Evolutionary conservation across 2,329 filamentous ascomycete species (phyloP).

Genomic region (Cladobotryum mycophilum): DNA sequence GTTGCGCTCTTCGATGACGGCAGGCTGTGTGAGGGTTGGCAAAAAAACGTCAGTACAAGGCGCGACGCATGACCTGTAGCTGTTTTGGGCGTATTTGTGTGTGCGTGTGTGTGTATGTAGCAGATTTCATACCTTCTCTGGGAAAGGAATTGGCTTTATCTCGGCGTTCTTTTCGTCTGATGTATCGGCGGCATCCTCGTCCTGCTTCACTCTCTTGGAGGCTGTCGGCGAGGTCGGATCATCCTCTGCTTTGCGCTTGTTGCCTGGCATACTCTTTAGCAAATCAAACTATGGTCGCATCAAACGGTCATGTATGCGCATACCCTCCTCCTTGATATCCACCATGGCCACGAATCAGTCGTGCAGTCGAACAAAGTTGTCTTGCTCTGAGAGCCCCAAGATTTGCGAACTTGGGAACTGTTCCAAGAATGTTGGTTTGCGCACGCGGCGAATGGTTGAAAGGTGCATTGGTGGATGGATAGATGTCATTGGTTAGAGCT

Average conservation of each 20-base stretch:
- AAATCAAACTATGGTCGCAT: background rate
- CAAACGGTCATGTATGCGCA: conserved; percentile 8
- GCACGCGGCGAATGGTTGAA: no score
- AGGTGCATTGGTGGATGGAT: background rate
- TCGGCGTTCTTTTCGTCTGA: conserved; percentile 38
- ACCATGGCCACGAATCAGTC: conserved; percentile 16
- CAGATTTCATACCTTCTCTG: conserved; percentile 65
- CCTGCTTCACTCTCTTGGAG: conserved; percentile 58
- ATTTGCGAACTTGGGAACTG: no score
- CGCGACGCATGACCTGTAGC: background rate
- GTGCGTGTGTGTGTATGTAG: background rate
- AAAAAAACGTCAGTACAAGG: no score
- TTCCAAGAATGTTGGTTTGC: no score
- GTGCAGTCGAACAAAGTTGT: background rate
- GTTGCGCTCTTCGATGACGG: conserved; percentile 86
- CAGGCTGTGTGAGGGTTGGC: conserved; percentile 55
- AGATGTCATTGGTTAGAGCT: background rate
- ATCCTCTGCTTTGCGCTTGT: conserved; percentile 68
- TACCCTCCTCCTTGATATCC: conserved; percentile 35
- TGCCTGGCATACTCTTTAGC: conserved; percentile 29
- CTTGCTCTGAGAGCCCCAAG: background rate
- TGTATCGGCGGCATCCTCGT: conserved; percentile 22
- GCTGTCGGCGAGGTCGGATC: conserved; percentile 56
- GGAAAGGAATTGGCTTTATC: conserved; percentile 71
- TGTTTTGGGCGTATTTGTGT: no score